Conservation (phyloP, 352 stramenopile genomes). For the Pythium scleroteichum region DNA sequence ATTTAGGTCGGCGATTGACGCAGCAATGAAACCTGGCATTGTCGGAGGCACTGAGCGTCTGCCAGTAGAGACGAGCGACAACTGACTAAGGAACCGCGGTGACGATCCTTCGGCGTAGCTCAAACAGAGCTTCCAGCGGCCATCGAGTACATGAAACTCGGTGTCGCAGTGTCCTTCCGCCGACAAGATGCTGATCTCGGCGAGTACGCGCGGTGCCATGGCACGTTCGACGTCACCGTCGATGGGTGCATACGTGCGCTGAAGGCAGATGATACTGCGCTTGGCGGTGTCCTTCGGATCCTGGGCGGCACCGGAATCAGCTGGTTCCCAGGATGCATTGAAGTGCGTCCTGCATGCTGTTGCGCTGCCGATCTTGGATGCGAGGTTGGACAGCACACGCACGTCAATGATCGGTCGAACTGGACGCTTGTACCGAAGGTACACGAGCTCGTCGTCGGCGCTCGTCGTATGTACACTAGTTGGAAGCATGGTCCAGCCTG, state of each 20-base stretch:
- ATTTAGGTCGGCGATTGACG: slow-evolving; percentile 1
- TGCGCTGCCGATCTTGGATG: not conserved
- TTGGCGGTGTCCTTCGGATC: not conserved
- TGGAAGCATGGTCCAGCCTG: slow-evolving; percentile 2
- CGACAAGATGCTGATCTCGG: not conserved
- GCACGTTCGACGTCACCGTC: not conserved
- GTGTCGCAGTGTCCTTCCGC: not conserved
- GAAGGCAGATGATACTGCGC: slow-evolving; percentile 4
- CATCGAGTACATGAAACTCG: not conserved
- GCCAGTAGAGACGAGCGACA: not conserved
- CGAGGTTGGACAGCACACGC: not conserved
- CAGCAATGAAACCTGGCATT: not conserved
- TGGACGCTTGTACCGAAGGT: slow-evolving; percentile 23
- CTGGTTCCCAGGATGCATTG: slow-evolving; percentile 17
- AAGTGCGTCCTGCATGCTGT: slow-evolving; percentile 1
- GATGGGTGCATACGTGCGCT: not conserved
- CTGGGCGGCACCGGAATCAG: not conserved
- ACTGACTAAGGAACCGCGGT: not conserved
- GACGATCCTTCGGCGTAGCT: not conserved
- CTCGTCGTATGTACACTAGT: slow-evolving; percentile 4
- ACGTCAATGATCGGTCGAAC: slow-evolving; percentile 17
- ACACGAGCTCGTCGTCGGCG: not conserved
- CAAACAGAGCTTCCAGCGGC: slow-evolving; percentile 2
- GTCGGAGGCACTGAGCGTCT: no score
- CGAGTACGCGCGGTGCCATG: not conserved